Evolutionary conservation across 208 protist species (phyloP), one percentile per base, ranked within the genome.

Genomic region (Wallacemonas collosoma): DNA sequence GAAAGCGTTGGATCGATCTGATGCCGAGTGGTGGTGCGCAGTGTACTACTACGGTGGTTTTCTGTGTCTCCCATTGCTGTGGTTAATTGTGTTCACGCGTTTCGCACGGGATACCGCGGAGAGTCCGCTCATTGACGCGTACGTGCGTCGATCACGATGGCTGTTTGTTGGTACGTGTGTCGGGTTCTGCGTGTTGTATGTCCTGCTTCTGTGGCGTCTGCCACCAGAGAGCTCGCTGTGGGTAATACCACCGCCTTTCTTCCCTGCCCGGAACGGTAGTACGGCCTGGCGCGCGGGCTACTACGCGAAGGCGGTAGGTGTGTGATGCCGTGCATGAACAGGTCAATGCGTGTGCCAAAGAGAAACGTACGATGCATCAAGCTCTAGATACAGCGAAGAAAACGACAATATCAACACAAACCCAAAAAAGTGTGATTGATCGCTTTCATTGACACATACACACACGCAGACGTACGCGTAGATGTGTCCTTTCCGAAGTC

Each of bases 1-100:
- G 9, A 62, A 68, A 50, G 72, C 73, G 1, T 65, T 88, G 17
- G 77, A 48, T 6, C 14, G 71, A 1, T 47, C 45, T 5, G 51
- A 72, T 35, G 79, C 79, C 11, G 83, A 85, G 68, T 60, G 62
- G 47, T 14, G 85, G 14, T 82, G 76, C 61, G 53, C 53, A 9
- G 54, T 48, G 66, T 88, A 88, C 64, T 85, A 83, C 43, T 68
- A 50, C 62, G 63, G 41, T 12, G 83, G 83, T n/a, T 88, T 85
- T 54, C 50, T 74, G 11, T 77, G 75, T 53, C 72, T 88, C 5
- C 83, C 83, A 40, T 82, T 67, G 68, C 58, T 88, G 12, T 85
- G 79, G 83, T 72, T 78, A 12, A 48, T 73, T 5, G 66, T 68
- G 1, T 82, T 73, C 71, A 48, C 82, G 3, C 66, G 64, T n/a